These are phyloP conservation scores for Fraxinus angustifolia DNA, from an alignment of 305 asterid genomes.

Conservation along the genomic window DNA sequence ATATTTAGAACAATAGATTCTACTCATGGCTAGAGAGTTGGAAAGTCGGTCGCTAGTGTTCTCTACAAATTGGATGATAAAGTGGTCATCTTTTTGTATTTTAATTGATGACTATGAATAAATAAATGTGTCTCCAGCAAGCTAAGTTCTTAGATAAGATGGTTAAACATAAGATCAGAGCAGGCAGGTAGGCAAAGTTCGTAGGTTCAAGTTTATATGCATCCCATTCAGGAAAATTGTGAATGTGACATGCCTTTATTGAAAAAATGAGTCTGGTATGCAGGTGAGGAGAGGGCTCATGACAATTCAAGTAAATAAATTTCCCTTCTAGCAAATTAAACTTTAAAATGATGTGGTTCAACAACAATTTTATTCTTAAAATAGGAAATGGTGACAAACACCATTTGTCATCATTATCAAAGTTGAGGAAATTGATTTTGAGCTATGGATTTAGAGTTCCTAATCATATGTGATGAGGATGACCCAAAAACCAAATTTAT, in stretches of 20 bases:
- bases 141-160: background rate
- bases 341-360: background rate
- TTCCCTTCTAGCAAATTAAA: background rate
- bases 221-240: background rate
- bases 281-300: background rate
- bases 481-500: background rate
- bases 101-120: background rate
- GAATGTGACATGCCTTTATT: background rate
- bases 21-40: constrained; percentile 7
- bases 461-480: background rate
- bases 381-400: background rate
- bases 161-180: background rate
- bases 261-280: background rate
- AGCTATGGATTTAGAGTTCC: background rate
- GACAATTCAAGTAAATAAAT: background rate
- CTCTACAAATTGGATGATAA: background rate
- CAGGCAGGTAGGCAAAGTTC: background rate
- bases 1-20: constrained; percentile 4
- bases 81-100: background rate
- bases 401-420: background rate
- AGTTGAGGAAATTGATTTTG: background rate
- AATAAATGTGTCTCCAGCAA: background rate
- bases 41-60: background rate
- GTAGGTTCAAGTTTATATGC: background rate
- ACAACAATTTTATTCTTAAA: background rate